A percentile compares a stretch with the other conserved stretches of the same genome.
Conservation (phyloP, 768 basidiomycete genomes). For the Boletus huronensis region DNA sequence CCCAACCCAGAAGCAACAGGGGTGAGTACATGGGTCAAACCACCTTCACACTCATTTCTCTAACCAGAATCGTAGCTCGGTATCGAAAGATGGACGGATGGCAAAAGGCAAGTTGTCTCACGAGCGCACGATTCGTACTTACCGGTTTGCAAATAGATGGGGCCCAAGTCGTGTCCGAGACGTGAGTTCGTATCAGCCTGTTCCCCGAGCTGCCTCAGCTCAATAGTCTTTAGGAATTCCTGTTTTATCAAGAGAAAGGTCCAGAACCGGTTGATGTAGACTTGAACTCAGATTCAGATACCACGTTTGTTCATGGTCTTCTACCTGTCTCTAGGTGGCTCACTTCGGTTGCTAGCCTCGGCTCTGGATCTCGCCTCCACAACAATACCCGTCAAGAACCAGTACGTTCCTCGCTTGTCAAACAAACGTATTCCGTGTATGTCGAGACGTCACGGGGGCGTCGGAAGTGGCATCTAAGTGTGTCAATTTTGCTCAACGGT, state of each 20-base stretch:
- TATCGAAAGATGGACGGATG: constrained; percentile 82
- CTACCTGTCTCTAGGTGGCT: not conserved
- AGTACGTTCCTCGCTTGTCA: constrained; percentile 54
- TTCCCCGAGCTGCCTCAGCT: not conserved
- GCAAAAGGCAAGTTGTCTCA: constrained; percentile 38
- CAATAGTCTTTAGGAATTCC: constrained; percentile 54
- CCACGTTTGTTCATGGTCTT: constrained; percentile 37
- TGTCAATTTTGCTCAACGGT: constrained; percentile 25
- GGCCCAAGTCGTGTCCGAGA: constrained; percentile 76
- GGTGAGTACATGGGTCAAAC: constrained; percentile 37
- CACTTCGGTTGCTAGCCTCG: constrained; percentile 22
- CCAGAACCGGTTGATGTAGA: constrained; percentile 49
- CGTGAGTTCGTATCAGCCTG: constrained; percentile 39
- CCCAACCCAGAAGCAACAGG: constrained; percentile 63
- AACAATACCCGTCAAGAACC: constrained; percentile 27
- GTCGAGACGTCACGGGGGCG: constrained; percentile 64
- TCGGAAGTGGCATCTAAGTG: constrained; percentile 81
- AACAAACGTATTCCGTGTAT: constrained; percentile 79
- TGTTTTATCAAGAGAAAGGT: constrained; percentile 71
- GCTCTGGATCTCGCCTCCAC: constrained; percentile 28
- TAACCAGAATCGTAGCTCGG: constrained; percentile 46
- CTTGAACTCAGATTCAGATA: constrained; percentile 47
- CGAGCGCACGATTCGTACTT: not conserved
- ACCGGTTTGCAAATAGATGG: constrained; percentile 44
- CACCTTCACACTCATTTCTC: not conserved